Base-by-base conservation (phyloP, 352 stramenopile genomes). In the Globisporangium spinosum region DNA sequence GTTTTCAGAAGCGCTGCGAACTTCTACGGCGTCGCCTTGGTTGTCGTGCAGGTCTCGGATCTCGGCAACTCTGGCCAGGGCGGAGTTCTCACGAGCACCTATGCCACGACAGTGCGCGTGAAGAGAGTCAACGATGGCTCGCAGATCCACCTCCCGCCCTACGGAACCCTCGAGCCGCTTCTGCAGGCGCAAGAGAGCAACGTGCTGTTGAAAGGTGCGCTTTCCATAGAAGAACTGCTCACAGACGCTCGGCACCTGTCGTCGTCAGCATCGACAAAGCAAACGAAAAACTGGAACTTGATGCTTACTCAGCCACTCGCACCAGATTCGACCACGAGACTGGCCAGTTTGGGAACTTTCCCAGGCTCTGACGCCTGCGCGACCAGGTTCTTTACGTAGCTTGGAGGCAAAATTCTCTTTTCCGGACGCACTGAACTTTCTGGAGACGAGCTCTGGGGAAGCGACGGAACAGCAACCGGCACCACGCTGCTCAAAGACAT, bases 401-500 rank as follows among this genome's bases (percentile, higher is more conserved):
- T 66, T 9, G 62, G 55, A 35, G 56, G 49, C 12, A 66, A 27
- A 58, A 38, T 77, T 10, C 63, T 90, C 34, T 87, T 90, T 59
- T 73, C 70, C 47, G 79, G 68, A 0, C 64, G 58, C 1, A 64
- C 68, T 0, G 2, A 54, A 7, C n/a, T 35, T 27, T 51, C 69
- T 22, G 79, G 80, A 8, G 43, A 63, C 9, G 91, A 97, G 70
- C 74, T 98, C 9, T 97, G 90, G 91, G 66, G 68, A 29, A 93
- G 77, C 56, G 88, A 96, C 63, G 89, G 90, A 34, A 90, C 78
- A 1, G 69, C 68, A 10, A 65, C 40, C 10, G 87, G 87, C 25
- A 96, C 91, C 3, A 43, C 65, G 35, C 66, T 91, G 29, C 71
- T 97, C 2, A 83, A 82, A 32, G 87, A 97, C 57, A 74, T 97